Conservation (phyloP, 2,329 filamentous ascomycete genomes). For the Dothideomycetidae sp. region DNA sequence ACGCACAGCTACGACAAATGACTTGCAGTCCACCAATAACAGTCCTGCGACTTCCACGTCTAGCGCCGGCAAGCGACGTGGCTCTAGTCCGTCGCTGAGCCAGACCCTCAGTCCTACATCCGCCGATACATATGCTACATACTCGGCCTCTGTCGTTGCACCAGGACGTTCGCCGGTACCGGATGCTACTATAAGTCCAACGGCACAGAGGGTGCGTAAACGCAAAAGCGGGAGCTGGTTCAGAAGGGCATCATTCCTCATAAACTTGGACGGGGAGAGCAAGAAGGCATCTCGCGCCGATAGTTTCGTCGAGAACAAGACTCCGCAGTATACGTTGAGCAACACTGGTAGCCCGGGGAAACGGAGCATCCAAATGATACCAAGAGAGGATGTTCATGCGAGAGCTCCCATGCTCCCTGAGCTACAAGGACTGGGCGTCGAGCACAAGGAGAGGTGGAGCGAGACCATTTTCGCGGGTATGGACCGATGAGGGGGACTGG, state of each 20-base stretch:
- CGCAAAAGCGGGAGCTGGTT: conserved; percentile 23
- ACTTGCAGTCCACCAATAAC: not conserved
- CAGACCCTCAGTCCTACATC: conserved; percentile 12
- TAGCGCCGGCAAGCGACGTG: conserved; percentile 1
- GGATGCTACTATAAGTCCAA: conserved; percentile 10
- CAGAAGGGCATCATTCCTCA: conserved; percentile 22
- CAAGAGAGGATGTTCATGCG: not conserved
- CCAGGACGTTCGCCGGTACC: conserved; percentile 13
- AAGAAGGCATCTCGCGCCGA: not conserved
- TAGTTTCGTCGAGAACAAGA: too few species aligned
- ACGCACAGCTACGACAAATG: not conserved
- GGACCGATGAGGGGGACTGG: conserved; percentile 5
- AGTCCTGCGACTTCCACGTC: conserved; percentile 6
- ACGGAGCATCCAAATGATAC: too few species aligned
- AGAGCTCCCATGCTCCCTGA: conserved; percentile 5
- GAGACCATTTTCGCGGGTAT: conserved; percentile 7
- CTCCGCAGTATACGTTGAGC: not conserved
- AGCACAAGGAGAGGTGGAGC: conserved; percentile 2
- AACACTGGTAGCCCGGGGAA: too few species aligned
- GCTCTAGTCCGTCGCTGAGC: not conserved
- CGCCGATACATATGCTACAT: conserved; percentile 7
- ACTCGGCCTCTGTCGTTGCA: conserved; percentile 16
- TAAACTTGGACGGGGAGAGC: conserved; percentile 2
- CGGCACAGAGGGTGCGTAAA: conserved; percentile 14
- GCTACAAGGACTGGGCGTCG: conserved; percentile 1